These are phyloP conservation scores for Paraurostyla sp. DNA, from an alignment of 73 alveolate species.

Conservation along the genomic window DNA sequence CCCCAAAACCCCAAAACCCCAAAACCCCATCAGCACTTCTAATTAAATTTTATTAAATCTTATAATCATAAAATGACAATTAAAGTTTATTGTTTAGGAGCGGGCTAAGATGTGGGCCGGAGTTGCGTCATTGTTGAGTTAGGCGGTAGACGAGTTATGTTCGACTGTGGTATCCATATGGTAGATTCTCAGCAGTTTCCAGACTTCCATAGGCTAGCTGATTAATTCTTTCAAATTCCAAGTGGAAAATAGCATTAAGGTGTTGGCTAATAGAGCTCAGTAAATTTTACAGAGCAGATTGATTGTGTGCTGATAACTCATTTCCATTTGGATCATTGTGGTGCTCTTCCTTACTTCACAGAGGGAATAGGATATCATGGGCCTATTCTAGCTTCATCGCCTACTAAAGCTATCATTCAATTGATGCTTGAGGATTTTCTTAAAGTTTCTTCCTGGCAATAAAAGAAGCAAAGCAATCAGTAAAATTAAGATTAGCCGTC, in stretches of 20 bases:
- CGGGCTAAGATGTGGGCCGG: slow-evolving; percentile 99
- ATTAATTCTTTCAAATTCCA: slow-evolving; percentile 49
- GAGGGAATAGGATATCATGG: slow-evolving; percentile 93
- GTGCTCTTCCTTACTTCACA: slow-evolving; percentile 98
- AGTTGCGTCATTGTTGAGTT: slow-evolving; percentile 94
- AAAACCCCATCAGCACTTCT: too few relatives aligned
- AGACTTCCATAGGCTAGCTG: slow-evolving; percentile 77
- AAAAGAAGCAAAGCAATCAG: neutral
- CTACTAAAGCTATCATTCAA: slow-evolving; percentile 98
- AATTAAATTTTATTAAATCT: too few relatives aligned
- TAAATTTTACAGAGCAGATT: slow-evolving; percentile 62
- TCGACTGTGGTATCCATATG: slow-evolving; percentile 98
- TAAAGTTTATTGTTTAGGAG: slow-evolving; percentile 95
- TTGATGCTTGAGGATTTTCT: slow-evolving; percentile 97
- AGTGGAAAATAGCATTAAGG: slow-evolving; percentile 49
- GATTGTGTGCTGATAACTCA: slow-evolving; percentile 96
- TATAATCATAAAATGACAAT: slow-evolving; percentile 84
- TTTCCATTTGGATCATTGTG: slow-evolving; percentile 99
- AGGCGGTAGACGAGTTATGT: slow-evolving; percentile 90
- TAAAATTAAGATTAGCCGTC: slow-evolving; percentile 15
- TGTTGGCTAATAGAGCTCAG: slow-evolving; percentile 10
- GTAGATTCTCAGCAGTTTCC: slow-evolving; percentile 96
- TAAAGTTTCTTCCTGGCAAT: slow-evolving; percentile 77
- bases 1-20: neutral
- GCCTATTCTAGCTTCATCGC: slow-evolving; percentile 96